Evolutionary conservation across 2,329 filamentous ascomycete species (phyloP).

Genomic region (Xylariaceae sp.): DNA sequence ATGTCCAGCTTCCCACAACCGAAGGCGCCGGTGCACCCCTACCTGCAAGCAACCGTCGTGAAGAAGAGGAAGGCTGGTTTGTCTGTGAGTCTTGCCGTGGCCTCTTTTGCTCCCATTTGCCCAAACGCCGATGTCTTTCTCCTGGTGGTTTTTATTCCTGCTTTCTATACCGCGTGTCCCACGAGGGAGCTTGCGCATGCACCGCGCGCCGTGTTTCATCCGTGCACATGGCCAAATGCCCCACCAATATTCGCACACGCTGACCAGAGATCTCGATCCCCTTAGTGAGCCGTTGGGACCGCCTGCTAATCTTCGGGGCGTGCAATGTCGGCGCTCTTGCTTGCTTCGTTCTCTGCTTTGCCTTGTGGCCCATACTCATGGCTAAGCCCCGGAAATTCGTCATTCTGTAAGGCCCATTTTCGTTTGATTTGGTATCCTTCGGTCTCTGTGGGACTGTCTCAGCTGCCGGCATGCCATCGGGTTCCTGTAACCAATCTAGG

Average conservation of each 20-base stretch:
- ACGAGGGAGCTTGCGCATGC: conserved; percentile 43
- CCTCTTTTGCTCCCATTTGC: conserved; percentile 25
- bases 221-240: conserved; percentile 34
- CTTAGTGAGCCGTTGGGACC: conserved; percentile 94
- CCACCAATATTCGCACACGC: conserved; percentile 24
- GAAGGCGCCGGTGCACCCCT: conserved; percentile 81
- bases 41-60: conserved; percentile 77
- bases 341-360: conserved; percentile 92
- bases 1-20: conserved; percentile 84
- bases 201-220: conserved; percentile 43
- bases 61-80: conserved; percentile 96
- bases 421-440: conserved; percentile 1
- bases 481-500: conserved; percentile 14
- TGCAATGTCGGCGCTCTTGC: conserved; percentile 87
- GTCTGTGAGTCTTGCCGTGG: conserved; percentile 69
- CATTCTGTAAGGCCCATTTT: conserved; percentile 70
- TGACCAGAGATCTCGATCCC: conserved; percentile 32
- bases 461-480: conserved; percentile 12
- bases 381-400: conserved; percentile 90
- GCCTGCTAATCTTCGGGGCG: conserved; percentile 84
- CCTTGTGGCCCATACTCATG: conserved; percentile 79
- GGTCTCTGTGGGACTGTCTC: conserved; percentile 16
- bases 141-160: conserved; percentile 5
- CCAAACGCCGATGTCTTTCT: no score
- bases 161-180: conserved; percentile 41